Percentiles rank a stretch among this genome's conserved stretches.
Conservation (phyloP, 495 filamentous ascomycete species). For the Penicillium goetzii region DNA sequence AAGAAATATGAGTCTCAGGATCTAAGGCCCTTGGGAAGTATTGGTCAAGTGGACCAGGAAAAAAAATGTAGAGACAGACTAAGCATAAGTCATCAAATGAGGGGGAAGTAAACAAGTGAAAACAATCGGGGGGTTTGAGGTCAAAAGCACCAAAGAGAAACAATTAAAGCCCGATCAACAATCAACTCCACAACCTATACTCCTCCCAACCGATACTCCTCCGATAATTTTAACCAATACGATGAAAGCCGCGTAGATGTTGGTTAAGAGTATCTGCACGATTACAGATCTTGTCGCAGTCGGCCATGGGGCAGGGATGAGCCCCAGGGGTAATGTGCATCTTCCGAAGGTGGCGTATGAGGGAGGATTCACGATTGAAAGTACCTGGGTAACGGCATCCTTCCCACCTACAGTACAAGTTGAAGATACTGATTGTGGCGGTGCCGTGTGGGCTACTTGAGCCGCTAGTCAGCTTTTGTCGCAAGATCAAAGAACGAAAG, state of each 20-base stretch:
- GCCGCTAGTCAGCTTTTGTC: background rate
- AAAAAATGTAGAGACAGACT: background rate
- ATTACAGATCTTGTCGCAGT: background rate
- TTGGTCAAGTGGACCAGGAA: background rate
- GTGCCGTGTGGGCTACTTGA: background rate
- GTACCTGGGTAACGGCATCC: background rate
- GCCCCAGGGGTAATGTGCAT: background rate
- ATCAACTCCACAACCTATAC: background rate
- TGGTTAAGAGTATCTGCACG: background rate
- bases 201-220: background rate
- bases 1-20: background rate
- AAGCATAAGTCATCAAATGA: background rate
- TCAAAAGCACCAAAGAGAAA: background rate
- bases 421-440: background rate
- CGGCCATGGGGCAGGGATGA: background rate
- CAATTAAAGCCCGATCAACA: background rate
- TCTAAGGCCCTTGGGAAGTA: background rate
- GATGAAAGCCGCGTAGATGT: background rate
- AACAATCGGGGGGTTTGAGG: background rate
- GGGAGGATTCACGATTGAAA: background rate
- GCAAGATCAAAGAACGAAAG: background rate
- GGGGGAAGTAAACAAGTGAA: background rate
- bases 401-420: background rate
- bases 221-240: background rate
- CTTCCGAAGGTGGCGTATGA: background rate